These are phyloP conservation scores for Lepidium didymum DNA, from an alignment of 345 rosid species.

Conservation along the genomic window DNA sequence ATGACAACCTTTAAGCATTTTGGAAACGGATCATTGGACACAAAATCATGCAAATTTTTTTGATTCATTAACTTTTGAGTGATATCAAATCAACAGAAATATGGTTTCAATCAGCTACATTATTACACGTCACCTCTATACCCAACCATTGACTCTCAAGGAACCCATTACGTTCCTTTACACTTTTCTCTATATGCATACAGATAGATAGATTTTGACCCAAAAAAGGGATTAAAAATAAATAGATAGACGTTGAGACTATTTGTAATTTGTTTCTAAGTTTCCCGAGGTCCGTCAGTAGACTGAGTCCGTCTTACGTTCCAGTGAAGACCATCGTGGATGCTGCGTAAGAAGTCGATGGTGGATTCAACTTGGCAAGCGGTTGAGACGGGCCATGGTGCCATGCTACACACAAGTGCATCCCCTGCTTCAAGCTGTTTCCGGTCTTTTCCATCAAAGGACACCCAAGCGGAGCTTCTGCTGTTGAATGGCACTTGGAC, in stretches of 20 bases:
- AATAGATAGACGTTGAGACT: background rate
- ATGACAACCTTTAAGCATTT: background rate
- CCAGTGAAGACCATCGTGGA: conserved; percentile 98
- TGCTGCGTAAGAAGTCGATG: conserved; percentile 76
- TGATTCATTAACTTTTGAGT: background rate
- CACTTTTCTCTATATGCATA: conserved; percentile 7
- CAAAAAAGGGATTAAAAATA: background rate
- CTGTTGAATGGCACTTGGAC: conserved; percentile 89
- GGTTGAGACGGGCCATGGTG: conserved; percentile 96
- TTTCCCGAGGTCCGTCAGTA: conserved; percentile 64
- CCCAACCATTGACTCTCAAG: background rate
- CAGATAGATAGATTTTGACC: background rate
- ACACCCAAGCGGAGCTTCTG: conserved; percentile 89
- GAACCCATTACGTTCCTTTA: background rate
- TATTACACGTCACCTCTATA: conserved; percentile 9
- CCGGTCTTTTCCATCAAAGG: conserved; percentile 95
- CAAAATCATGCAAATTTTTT: background rate
- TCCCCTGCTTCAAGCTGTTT: conserved; percentile 78
- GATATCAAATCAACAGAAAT: background rate
- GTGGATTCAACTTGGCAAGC: conserved; percentile 90
- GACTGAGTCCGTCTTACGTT: conserved; percentile 79
- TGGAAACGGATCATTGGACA: background rate
- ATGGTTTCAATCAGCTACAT: conserved; percentile 7
- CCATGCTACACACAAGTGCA: conserved; percentile 95
- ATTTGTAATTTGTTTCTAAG: conserved; percentile 1